Evolutionary conservation across 352 stramenopile genomes (phyloP), one percentile per base, ranked within the genome.

Genomic region (Saprolegnia diclina): DNA sequence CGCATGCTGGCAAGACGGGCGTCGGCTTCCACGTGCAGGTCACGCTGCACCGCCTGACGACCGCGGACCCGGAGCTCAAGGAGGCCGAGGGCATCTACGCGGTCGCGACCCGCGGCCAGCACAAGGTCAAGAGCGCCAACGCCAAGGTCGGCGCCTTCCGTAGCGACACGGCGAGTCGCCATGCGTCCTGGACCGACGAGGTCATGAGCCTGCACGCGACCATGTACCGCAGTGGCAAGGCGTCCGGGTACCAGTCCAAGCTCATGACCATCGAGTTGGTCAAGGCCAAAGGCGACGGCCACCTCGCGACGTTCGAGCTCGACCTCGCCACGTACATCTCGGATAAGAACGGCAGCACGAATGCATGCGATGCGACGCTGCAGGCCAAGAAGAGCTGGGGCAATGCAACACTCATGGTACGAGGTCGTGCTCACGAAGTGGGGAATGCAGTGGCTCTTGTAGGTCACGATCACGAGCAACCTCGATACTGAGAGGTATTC

Each of bases 201-300:
- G 29, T 42, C 13, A 21, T 66, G 21, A 24, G 16, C 40, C 55
- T 66, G n/a, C 57, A 66, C 16, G 52, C 37, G 18, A 66, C 57
- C 22, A 66, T 66, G 57, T 66, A 66, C 57, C 57, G 57, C n/a
- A 48, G 18, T 5, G 50, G 32, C 40, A 66, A 66, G 38, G n/a
- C 48, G 22, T 13, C 32, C 32, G 50, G 35, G 24, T 66, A 54
- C 57, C 57, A 66, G 26, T 6, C 57, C 38, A 66, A 66, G 40
- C 24, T 40, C 5, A 54, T 66, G 35, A 66, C 57, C 7, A 42
- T 66, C 38, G 57, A 66, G 5, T 21, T 66, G 5, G 40, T 66
- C 37, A 53, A 54, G 16, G 37, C n/a, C 40, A 9, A 37, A 24
- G 29, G 44, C 57, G 57, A 66, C 38, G n/a, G 18, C 22, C 19